Conservation (phyloP, 2,329 filamentous ascomycete genomes). For the Fusarium odoratissimum region DNA sequence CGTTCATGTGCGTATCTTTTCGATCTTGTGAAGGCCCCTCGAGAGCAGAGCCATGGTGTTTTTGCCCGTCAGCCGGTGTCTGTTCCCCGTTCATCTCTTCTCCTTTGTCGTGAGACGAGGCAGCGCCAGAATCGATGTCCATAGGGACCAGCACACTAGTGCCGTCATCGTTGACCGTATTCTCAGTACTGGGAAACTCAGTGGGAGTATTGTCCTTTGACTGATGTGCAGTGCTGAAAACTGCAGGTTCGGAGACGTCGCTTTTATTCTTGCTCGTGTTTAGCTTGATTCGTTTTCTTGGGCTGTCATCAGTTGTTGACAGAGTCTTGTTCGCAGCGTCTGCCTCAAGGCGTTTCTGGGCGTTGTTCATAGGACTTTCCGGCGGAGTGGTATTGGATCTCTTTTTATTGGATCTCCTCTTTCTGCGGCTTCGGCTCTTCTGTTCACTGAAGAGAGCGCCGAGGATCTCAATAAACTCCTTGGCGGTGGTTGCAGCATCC, state of each 20-base stretch:
- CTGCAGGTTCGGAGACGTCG: neutral
- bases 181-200: neutral
- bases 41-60: neutral
- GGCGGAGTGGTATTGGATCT: neutral
- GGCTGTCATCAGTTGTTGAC: neutral
- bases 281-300: conserved; percentile 17
- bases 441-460: conserved; percentile 23
- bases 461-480: conserved; percentile 31
- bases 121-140: neutral
- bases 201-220: neutral
- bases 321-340: neutral
- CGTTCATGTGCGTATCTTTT: conserved; percentile 17
- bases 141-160: neutral
- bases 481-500: neutral
- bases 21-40: neutral
- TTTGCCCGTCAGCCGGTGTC: neutral
- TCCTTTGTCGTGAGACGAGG: neutral
- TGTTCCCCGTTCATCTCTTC: neutral
- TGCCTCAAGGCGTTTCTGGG: conserved; percentile 13
- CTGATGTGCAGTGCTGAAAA: neutral
- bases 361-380: conserved; percentile 14
- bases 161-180: neutral
- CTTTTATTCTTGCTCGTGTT: neutral
- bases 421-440: conserved; percentile 4
- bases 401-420: conserved; percentile 2